Base-by-base conservation (phyloP, 495 filamentous ascomycete genomes). In the Margaritispora aquatica region DNA sequence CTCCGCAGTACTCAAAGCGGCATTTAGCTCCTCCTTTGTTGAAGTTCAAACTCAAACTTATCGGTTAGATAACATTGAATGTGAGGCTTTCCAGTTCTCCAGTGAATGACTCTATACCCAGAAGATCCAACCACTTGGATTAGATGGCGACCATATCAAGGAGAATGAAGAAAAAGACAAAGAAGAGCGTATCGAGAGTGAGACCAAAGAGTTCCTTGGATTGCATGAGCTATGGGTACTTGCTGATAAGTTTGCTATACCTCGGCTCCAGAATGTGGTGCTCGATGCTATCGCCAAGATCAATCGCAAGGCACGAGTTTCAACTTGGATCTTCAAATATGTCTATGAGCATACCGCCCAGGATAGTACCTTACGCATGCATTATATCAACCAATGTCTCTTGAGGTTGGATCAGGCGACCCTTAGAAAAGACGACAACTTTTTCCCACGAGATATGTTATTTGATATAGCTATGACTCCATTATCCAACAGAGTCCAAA, bases 151-250 rank as follows among this genome's bases (percentile, higher is more conserved):
- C 52, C 1, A 55, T 19, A n/a, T 3, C 27, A n/a, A 41, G 7
- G 9, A 19, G 23, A 55, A 19, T 26, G 23, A 51, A 5, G 24
- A 53, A 29, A 17, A 51, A n/a, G 7, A 48, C 7, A 7, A 21
- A 26, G 21, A 22, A 21, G 24, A 21, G 48, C 11, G n/a, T n/a
- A n/a, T n/a, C n/a, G n/a, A 20, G 21, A 20, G 17, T 23, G 24
- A 13, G 4, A 3, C 2, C 8, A 21, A 1, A 15, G 26, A 54
- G 23, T 27, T 38, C 24, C 3, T 21, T 2, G 31, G 4, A 9
- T 36, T 57, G 24, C 41, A 20, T 21, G 31, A 59, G 15, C 13
- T 54, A 1, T 59, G 57, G 57, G 50, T 59, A 1, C 57, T 59
- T n/a, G 57, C 8, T 1, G 29, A 54, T 21, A 26, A 36, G 23